Evolutionary conservation across 2,329 filamentous ascomycete genomes (phyloP).

Genomic region (Phaeomoniella chlamydospora): DNA sequence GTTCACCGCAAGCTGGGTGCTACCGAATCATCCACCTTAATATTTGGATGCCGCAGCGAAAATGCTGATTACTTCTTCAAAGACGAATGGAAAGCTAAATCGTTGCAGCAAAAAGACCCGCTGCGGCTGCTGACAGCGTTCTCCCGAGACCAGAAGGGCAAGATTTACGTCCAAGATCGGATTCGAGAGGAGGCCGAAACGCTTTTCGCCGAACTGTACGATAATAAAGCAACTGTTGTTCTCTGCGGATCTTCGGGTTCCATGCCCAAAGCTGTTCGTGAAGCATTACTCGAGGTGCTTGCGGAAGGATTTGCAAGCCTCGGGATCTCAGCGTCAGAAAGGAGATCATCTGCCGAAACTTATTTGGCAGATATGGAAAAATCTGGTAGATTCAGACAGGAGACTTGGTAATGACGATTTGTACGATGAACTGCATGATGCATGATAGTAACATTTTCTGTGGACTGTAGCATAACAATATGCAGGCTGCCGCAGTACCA

Average conservation of each 20-base stretch:
- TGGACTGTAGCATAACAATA: too few species aligned
- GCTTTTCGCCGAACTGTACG: constrained; percentile 38
- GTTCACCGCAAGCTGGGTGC: constrained; percentile 17
- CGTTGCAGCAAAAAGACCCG: constrained; percentile 8
- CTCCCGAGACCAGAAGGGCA: constrained; percentile 51
- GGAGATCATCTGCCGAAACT: constrained; percentile 36
- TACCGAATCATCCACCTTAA: constrained; percentile 30
- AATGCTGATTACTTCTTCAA: constrained; percentile 68
- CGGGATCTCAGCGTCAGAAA: constrained; percentile 19
- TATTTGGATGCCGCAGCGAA: constrained; percentile 73
- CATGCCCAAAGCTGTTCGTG: constrained; percentile 57
- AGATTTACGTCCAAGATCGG: constrained; percentile 54
- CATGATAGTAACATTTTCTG: too few species aligned
- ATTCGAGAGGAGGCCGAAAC: constrained; percentile 35
- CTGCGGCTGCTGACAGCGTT: constrained; percentile 51
- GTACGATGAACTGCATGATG: too few species aligned
- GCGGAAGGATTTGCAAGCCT: constrained; percentile 23
- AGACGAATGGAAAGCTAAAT: constrained; percentile 52
- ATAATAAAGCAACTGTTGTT: constrained; percentile 35
- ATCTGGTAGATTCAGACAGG: constrained; percentile 48
- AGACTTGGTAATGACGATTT: constrained; percentile 58
- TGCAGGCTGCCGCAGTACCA: too few species aligned
- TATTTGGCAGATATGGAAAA: constrained; percentile 46
- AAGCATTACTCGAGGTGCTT: constrained; percentile 50
- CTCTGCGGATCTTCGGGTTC: constrained; percentile 45